A percentile compares a stretch with the other conserved stretches of the same genome.
Conservation (phyloP, 176 grass and related monocot genomes). For the Stipa capillata region DNA sequence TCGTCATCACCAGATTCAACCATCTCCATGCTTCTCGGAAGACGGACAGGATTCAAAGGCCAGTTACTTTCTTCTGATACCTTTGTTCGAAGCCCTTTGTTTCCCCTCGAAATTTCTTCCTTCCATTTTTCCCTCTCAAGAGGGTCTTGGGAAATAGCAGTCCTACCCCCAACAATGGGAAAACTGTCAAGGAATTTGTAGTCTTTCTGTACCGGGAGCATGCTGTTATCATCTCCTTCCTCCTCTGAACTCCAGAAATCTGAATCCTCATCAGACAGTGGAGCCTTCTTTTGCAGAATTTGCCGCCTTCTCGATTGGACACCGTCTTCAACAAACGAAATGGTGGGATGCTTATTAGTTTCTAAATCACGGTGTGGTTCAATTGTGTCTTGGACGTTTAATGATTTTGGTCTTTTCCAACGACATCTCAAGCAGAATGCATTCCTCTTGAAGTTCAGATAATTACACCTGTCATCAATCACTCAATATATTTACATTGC, state of each 20-base stretch:
- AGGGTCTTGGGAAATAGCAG: conserved; percentile 47
- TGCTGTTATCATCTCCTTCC: neutral
- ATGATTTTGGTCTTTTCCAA: conserved; percentile 85
- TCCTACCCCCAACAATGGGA: conserved; percentile 62
- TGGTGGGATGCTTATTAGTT: conserved; percentile 20
- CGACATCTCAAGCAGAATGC: conserved; percentile 64
- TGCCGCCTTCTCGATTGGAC: neutral
- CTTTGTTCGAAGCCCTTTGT: conserved; percentile 17
- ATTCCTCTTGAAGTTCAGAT: conserved; percentile 91
- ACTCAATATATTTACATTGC: neutral
- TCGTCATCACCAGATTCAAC: conserved; percentile 35
- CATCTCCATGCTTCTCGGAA: conserved; percentile 37
- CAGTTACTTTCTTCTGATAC: neutral
- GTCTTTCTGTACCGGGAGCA: conserved; percentile 10
- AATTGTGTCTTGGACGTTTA: conserved; percentile 42
- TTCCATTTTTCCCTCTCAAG: conserved; percentile 65
- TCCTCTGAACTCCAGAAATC: conserved; percentile 49
- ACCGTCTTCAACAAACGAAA: conserved; percentile 73
- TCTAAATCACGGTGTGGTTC: conserved; percentile 19
- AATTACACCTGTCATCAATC: conserved; percentile 70
- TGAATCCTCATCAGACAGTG: conserved; percentile 32
- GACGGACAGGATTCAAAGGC: neutral
- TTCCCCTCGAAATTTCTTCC: conserved; percentile 53
- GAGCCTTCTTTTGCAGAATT: conserved; percentile 16
- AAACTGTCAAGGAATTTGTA: conserved; percentile 46